Base-by-base conservation (phyloP, 1,284 basidiomycete genomes). In the Ganoderma resinaceum region DNA sequence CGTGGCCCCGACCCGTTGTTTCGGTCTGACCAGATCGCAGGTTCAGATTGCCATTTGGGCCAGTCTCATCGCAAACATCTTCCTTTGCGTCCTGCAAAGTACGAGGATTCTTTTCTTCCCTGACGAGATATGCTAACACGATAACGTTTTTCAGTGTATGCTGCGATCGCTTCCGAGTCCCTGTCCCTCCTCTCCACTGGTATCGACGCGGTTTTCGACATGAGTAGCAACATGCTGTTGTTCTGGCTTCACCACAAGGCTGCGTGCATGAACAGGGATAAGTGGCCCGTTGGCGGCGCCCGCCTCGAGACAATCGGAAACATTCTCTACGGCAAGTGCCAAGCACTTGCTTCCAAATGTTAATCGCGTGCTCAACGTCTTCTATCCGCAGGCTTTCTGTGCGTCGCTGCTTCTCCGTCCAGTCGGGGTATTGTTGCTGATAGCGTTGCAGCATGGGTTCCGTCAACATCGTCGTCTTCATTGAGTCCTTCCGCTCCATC, bases 171-270 rank as follows among this genome's bases (percentile, higher is more conserved):
- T 1, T 93, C 95, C 2, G 77, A 89, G 20, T 97, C 95, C 0
- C 84, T 98, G 11, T 95, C 96, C 7, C 85, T 98, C 60, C 89
- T 99, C 67, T 95, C 96, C 29, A 96, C 95, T 1, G 93, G 89
- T 31, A 92, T 97, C 74, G 96, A 98, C 78, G 91, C 95, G n/a
- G 88, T 95, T 26, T 97, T 98, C 77, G 97, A 99, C 77, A 89
- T 96, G 55, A 91, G 94, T 65, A 96, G 95, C 72, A 99, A 98
- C 76, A 79, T 97, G 43, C 83, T 98, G 20, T 85, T 98, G 1
- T 93, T 92, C 79, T 89, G 89, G 82, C 84, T 97, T 1, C 93
- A 99, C 79, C 84, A 85, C 70, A 93, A 95, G 75, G 90, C 95
- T 1, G 80, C 78, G 12, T 85, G 77, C 29, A 86, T 97, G 67